Conservation (phyloP, 2,329 filamentous ascomycete species). For the Xylaria sp. region DNA sequence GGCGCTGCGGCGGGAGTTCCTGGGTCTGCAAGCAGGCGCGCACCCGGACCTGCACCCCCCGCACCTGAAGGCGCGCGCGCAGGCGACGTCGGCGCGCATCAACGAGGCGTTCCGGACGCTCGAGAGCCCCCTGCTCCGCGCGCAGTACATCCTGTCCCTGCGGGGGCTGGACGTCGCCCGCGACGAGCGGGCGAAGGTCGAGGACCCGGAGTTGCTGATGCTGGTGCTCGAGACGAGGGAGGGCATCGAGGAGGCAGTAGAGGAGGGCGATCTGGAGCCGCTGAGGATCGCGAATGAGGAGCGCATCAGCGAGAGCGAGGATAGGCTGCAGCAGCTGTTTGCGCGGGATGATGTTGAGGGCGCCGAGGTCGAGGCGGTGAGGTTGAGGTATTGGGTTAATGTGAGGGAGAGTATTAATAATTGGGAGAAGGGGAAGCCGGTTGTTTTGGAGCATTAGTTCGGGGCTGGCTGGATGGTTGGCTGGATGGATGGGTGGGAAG, state of each 20-base stretch:
- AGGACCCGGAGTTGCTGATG: constrained; percentile 76
- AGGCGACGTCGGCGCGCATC: constrained; percentile 82
- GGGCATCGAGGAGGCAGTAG: constrained; percentile 75
- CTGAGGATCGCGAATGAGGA: constrained; percentile 74
- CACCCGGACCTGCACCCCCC: constrained; percentile 77
- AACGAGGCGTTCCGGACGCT: constrained; percentile 95
- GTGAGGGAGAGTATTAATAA: constrained; percentile 81
- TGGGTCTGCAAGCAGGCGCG: constrained; percentile 80
- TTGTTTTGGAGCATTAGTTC: constrained; percentile 63
- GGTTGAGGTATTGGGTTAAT: constrained; percentile 90
- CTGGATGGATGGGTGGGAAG: no score
- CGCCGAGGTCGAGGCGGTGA: constrained; percentile 78
- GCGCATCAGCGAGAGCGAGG: constrained; percentile 73
- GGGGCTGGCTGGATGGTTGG: no score
- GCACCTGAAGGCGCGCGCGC: constrained; percentile 69
- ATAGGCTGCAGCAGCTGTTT: constrained; percentile 72
- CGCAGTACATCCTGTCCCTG: constrained; percentile 84
- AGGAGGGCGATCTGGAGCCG: constrained; percentile 70
- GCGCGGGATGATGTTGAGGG: constrained; percentile 70
- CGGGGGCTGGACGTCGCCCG: constrained; percentile 80
- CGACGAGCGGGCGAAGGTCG: constrained; percentile 79
- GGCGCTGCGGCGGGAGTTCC: constrained; percentile 83
- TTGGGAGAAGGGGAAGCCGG: constrained; percentile 82
- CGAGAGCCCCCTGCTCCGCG: constrained; percentile 78
- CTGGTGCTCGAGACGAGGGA: constrained; percentile 84